phyloP scores from a whole-genome alignment of 1,284 basidiomycete genomes.

The Ceratobasidium sp. region DNA sequence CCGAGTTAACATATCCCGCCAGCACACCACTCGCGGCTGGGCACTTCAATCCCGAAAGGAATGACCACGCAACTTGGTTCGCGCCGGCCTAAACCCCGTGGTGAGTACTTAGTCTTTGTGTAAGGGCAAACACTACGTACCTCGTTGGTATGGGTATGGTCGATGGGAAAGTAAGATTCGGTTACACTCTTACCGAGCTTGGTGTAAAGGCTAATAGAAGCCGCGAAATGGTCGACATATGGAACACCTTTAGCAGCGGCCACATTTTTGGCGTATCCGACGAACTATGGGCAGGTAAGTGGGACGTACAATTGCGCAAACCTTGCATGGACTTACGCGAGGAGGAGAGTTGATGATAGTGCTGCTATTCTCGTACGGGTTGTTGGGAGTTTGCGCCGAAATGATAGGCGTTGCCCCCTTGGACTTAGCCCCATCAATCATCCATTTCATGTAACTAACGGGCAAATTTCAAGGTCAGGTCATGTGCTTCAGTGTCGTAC shows the following conservation, averaged over 20 bases:
- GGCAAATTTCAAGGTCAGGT: not conserved
- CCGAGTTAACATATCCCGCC: conserved; percentile 22
- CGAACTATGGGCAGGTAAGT: conserved; percentile 55
- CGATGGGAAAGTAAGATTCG: conserved; percentile 63
- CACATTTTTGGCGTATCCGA: conserved; percentile 62
- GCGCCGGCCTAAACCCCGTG: conserved; percentile 28
- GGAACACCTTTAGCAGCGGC: conserved; percentile 60
- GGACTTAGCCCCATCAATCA: conserved; percentile 52
- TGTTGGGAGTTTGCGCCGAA: conserved; percentile 65
- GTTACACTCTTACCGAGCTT: conserved; percentile 61
- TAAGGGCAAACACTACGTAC: not conserved
- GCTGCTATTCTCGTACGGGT: conserved; percentile 60
- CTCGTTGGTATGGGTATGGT: conserved; percentile 65
- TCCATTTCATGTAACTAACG: conserved; percentile 28
- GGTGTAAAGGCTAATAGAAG: conserved; percentile 62
- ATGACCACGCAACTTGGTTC: conserved; percentile 43
- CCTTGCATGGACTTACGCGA: conserved; percentile 50
- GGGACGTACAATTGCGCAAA: not conserved
- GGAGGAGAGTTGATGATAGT: conserved; percentile 57
- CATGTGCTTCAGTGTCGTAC: not conserved
- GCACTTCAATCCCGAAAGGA: conserved; percentile 46
- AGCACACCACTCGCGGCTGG: conserved; percentile 22
- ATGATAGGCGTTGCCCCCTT: conserved; percentile 66
- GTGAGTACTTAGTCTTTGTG: not conserved
- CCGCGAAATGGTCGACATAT: conserved; percentile 64